A percentile compares a stretch with the other conserved stretches of the same genome.
Conservation (phyloP, 495 filamentous ascomycete species). For the Aspergillus indologenus region DNA sequence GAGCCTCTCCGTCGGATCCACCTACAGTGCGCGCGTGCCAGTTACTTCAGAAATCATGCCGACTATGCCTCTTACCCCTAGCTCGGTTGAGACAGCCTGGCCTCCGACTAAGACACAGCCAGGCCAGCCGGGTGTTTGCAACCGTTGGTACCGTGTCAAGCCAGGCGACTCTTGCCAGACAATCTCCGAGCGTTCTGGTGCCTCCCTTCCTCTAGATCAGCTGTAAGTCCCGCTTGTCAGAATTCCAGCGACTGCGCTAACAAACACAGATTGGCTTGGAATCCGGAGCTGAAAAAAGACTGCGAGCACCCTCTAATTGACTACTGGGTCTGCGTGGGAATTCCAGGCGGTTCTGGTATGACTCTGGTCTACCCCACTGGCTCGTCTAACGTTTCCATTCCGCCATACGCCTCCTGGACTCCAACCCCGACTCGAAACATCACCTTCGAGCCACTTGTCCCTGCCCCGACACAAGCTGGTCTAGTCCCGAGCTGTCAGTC, state of each 20-base stretch:
- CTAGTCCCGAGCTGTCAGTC: constrained; percentile 15
- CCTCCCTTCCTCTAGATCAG: constrained; percentile 6
- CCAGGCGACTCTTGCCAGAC: constrained; percentile 22
- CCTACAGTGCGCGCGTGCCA: constrained; percentile 12
- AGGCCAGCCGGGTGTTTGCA: constrained; percentile 20
- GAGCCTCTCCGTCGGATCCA: background rate
- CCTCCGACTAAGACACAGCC: constrained; percentile 24
- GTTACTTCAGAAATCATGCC: constrained; percentile 10
- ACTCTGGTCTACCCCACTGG: constrained; percentile 5
- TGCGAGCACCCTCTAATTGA: constrained; percentile 10
- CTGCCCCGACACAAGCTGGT: constrained; percentile 23
- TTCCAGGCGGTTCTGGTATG: background rate
- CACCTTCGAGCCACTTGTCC: background rate
- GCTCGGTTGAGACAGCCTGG: constrained; percentile 6
- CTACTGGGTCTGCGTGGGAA: constrained; percentile 15
- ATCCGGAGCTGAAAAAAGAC: constrained; percentile 7
- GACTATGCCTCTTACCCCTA: constrained; percentile 1
- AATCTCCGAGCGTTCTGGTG: constrained; percentile 13
- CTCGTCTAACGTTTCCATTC: background rate
- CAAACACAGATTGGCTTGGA: constrained; percentile 15
- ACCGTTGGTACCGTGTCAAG: constrained; percentile 17
- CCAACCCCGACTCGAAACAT: background rate
- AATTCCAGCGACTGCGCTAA: background rate
- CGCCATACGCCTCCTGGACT: constrained; percentile 2
- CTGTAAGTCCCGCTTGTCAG: constrained; percentile 7